phyloP scores from a whole-genome alignment of 176 grass and related monocot species.

The Oryza punctata region DNA sequence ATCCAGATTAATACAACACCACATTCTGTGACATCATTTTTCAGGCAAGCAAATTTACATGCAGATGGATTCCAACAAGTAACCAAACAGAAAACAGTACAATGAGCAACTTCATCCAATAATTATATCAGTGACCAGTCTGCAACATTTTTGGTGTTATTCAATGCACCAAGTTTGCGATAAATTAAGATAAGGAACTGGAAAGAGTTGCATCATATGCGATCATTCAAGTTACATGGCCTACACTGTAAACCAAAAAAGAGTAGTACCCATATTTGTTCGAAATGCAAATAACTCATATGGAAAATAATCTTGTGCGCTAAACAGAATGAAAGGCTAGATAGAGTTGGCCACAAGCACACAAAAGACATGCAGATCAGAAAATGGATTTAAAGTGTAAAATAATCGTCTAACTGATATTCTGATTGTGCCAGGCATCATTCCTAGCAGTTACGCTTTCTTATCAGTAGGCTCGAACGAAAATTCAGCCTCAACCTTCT shows the following conservation, averaged over 20 bases:
- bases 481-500: slow-evolving; percentile 67
- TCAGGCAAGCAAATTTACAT: neutral
- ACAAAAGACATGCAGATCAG: neutral
- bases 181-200: neutral
- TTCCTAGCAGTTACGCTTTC: slow-evolving; percentile 6
- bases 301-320: neutral
- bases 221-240: neutral
- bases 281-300: neutral
- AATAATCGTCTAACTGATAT: neutral
- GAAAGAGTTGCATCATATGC: neutral
- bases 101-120: neutral
- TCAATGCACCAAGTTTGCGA: neutral
- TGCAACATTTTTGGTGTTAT: neutral
- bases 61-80: neutral
- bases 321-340: neutral
- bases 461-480: slow-evolving; percentile 20
- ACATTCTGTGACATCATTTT: neutral
- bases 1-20: neutral
- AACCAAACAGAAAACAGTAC: neutral
- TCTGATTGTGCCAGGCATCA: neutral
- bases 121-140: neutral
- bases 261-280: neutral
- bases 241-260: neutral
- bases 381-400: neutral
- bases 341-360: slow-evolving; percentile 12